Evolutionary conservation across 176 grass and related monocot species (phyloP).

Genomic region (Oryza meyeriana): DNA sequence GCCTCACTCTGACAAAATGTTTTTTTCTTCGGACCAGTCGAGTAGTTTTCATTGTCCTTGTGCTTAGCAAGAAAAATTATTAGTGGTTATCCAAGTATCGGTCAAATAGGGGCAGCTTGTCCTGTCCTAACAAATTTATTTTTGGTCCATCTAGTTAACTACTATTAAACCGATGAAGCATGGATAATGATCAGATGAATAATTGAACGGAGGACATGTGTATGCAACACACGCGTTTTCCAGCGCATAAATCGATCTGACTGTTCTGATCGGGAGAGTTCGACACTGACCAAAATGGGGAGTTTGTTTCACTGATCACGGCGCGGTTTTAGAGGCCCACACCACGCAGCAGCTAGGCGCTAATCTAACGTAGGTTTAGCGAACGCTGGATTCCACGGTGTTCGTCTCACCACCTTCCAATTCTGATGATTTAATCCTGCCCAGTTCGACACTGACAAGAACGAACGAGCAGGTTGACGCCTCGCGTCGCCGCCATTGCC

Average conservation of each 20-base stretch:
- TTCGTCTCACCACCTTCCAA: not conserved
- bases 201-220: not conserved
- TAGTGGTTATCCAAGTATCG: too few relatives aligned
- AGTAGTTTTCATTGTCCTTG: too few relatives aligned
- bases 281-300: not conserved
- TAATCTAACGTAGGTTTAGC: not conserved
- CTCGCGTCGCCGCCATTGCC: not conserved
- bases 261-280: not conserved
- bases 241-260: not conserved
- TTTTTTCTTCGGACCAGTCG: too few relatives aligned
- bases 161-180: too few relatives aligned
- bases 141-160: too few relatives aligned
- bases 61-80: too few relatives aligned
- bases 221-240: not conserved
- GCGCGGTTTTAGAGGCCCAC: not conserved
- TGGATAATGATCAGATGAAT: not conserved
- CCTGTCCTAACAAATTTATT: too few relatives aligned
- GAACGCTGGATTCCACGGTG: not conserved
- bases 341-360: not conserved
- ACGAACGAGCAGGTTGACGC: not conserved
- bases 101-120: too few relatives aligned
- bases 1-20: too few relatives aligned
- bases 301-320: conserved; percentile 3
- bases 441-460: not conserved
- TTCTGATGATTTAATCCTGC: not conserved